Base-by-base conservation (phyloP, 495 filamentous ascomycete genomes). In the Jackrogersella minutella region DNA sequence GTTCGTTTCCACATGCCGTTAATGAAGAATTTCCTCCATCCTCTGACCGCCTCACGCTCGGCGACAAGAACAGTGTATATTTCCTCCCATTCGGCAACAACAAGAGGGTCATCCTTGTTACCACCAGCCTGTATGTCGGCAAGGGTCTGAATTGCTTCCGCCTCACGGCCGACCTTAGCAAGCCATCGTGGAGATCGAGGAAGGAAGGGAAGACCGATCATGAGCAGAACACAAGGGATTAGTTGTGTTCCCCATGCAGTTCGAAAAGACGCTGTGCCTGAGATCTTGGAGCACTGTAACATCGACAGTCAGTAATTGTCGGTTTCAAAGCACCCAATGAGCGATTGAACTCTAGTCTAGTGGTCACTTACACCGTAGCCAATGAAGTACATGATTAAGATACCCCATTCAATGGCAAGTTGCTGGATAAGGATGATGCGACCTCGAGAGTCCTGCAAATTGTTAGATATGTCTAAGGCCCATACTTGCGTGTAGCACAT, bases 231-330 rank as follows among this genome's bases (percentile, higher is more conserved):
- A 43, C 82, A 85, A 0, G 90, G 90, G 13, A 91, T 79, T 49
- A 87, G 89, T 73, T 92, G 90, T 11, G 88, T 84, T 28, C 87
- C 89, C 89, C 88, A 92, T 14, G 88, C 87, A 2, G 87, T 88
- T 4, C 89, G 82, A 79, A 92, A 92, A 0, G 88, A 87, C 8
- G 87, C 83, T 0, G 84, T 69, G 2, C 89, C 88, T 2, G 74
- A 58, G 26, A 89, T 88, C 68, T 84, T 86, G 7, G 80, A 82
- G 71, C 88, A 92, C 51, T 69, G 11, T 1, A 37, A 14, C 8
- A 36, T 40, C 1, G 14, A 52, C 13, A 33, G 21, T 69, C 17
- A 69, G 85, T 82, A 34, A 68, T 86, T 87, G 9, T 82, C 81
- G 43, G 3, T 16, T 16, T 40, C 8, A 26, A 16, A 10, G n/a